A percentile compares a stretch with the other conserved stretches of the same genome.
Conservation (phyloP, 305 asterid genomes). For the Fraxinus dipetala region DNA sequence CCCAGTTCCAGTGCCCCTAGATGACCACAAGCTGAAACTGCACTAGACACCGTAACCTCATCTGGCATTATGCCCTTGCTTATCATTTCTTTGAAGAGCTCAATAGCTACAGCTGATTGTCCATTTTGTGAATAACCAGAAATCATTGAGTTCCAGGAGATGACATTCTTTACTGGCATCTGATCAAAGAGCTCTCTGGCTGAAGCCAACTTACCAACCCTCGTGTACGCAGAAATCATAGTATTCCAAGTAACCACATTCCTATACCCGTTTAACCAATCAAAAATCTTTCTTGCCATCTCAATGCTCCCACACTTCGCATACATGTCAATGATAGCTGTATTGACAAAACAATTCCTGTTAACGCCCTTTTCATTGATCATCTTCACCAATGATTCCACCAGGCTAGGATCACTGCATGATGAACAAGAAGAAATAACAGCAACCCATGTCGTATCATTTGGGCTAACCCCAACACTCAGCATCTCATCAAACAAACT, state of each 20-base stretch:
- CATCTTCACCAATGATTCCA: conserved; percentile 40
- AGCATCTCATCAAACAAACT: conserved; percentile 55
- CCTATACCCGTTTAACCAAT: conserved; percentile 45
- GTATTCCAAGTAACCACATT: conserved; percentile 65
- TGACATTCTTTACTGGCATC: conserved; percentile 54
- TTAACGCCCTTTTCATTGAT: conserved; percentile 33
- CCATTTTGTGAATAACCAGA: conserved; percentile 79
- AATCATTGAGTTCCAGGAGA: conserved; percentile 77
- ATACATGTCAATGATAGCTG: conserved; percentile 71
- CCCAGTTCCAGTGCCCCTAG: conserved; percentile 71
- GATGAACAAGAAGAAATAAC: conserved; percentile 65
- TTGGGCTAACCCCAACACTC: conserved; percentile 41
- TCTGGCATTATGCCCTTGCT: conserved; percentile 39
- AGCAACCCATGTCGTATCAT: conserved; percentile 64
- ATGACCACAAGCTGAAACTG: conserved; percentile 76
- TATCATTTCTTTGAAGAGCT: conserved; percentile 55
- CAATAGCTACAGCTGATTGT: conserved; percentile 52
- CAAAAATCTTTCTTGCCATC: conserved; percentile 51
- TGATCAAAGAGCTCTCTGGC: conserved; percentile 55
- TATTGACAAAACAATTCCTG: conserved; percentile 42
- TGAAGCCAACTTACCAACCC: conserved; percentile 51
- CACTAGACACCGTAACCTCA: conserved; percentile 59
- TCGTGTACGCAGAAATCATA: conserved; percentile 61
- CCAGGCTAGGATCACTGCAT: conserved; percentile 43
- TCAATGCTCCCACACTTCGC: conserved; percentile 64